phyloP scores from a whole-genome alignment of 371 early-diverging fungal species.

The Mortierella sp. region DNA sequence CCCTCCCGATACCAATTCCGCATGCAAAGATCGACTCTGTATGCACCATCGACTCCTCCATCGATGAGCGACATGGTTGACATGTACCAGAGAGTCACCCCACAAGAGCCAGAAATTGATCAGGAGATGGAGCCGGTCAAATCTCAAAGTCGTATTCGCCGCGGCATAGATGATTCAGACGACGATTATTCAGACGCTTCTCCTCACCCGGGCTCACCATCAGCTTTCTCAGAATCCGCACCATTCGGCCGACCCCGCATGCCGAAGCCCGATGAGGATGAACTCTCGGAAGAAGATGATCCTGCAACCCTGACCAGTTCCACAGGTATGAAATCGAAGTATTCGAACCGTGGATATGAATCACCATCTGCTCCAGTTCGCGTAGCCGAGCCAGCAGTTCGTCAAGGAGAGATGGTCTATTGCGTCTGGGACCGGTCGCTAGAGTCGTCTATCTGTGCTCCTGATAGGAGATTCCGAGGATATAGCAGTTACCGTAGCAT shows the following conservation, averaged over 20 bases:
- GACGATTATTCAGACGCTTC: neutral
- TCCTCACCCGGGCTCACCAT: conserved; percentile 15
- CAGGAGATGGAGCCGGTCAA: conserved; percentile 16
- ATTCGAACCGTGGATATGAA: neutral
- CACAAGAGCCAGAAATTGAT: neutral
- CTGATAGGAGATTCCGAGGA: conserved; percentile 7
- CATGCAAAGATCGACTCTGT: conserved; percentile 17
- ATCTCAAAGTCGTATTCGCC: neutral
- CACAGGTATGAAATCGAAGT: neutral
- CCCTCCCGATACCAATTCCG: conserved; percentile 25
- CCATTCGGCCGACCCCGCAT: conserved; percentile 25
- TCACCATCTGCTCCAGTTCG: conserved; percentile 2
- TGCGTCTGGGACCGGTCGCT: conserved; percentile 43
- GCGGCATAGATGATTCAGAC: conserved; percentile 11
- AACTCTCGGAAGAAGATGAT: conserved; percentile 42
- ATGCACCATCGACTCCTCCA: conserved; percentile 19
- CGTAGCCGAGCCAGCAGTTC: conserved; percentile 28
- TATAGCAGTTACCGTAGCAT: conserved; percentile 13
- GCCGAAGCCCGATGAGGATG: conserved; percentile 18
- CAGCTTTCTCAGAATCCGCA: conserved; percentile 7
- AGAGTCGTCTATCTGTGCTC: conserved; percentile 24
- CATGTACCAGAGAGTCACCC: conserved; percentile 30
- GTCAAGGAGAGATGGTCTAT: conserved; percentile 45
- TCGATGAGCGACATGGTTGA: conserved; percentile 25
- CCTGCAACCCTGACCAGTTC: conserved; percentile 7